Percentiles rank a stretch among this genome's conserved stretches.
Conservation (phyloP, 108 stramenopile genomes). For the Pseudonitzschia multistriata region DNA sequence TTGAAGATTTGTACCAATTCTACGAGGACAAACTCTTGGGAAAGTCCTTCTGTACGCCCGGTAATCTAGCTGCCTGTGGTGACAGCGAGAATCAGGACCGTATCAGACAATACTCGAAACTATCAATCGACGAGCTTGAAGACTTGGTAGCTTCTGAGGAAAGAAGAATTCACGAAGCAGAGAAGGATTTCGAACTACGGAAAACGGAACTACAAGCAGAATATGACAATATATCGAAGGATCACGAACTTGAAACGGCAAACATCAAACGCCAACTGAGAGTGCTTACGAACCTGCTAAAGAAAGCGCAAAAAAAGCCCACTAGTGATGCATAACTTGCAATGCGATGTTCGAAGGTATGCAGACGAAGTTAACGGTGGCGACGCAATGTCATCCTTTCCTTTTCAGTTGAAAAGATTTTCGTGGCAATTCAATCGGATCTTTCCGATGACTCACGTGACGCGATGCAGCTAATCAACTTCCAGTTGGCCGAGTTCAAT, state of each 20-base stretch:
- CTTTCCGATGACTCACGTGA: too few relatives aligned
- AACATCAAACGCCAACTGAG: constrained; percentile 16
- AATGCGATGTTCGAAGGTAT: too few relatives aligned
- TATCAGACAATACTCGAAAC: constrained; percentile 33
- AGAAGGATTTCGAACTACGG: constrained; percentile 44
- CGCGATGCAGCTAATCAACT: too few relatives aligned
- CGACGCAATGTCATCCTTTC: too few relatives aligned
- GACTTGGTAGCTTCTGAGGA: constrained; percentile 42
- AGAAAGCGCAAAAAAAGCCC: neutral
- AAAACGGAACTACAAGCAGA: constrained; percentile 52
- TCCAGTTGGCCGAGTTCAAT: too few relatives aligned
- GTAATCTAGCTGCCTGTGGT: constrained; percentile 49
- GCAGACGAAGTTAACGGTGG: too few relatives aligned
- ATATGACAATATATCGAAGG: constrained; percentile 27
- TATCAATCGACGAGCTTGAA: constrained; percentile 35
- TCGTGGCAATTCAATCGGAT: too few relatives aligned
- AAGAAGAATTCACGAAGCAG: constrained; percentile 44
- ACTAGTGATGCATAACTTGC: neutral
- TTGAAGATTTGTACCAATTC: constrained; percentile 45
- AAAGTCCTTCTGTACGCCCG: constrained; percentile 42
- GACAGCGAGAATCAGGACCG: constrained; percentile 32
- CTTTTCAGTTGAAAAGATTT: too few relatives aligned
- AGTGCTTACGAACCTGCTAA: neutral
- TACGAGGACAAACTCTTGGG: constrained; percentile 37
- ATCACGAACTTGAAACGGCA: constrained; percentile 13